A percentile compares a stretch with the other conserved stretches of the same genome.
phyloP scores from a whole-genome alignment of 148 eudicot species.

The Cornus florida region DNA sequence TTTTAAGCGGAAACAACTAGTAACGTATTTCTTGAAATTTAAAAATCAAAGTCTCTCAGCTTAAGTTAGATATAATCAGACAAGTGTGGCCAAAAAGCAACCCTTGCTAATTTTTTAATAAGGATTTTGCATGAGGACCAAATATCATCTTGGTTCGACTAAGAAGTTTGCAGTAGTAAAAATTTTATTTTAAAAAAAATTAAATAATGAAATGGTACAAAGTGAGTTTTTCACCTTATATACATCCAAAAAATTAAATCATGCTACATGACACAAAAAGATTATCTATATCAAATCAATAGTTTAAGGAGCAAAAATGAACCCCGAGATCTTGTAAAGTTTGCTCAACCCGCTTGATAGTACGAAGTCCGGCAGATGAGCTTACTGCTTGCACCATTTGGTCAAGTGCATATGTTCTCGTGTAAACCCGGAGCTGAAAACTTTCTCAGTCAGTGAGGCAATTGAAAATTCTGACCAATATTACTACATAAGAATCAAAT shows the following conservation, averaged over 20 bases:
- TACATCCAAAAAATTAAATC: background rate
- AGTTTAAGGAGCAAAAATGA: slow-evolving; percentile 31
- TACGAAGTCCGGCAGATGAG: slow-evolving; percentile 91
- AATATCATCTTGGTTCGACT: too few species aligned
- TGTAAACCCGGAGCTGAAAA: slow-evolving; percentile 87
- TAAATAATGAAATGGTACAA: too few species aligned
- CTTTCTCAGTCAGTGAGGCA: slow-evolving; percentile 16
- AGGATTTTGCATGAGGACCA: too few species aligned
- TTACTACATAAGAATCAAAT: background rate
- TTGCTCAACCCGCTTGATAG: slow-evolving; percentile 93
- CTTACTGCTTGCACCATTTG: slow-evolving; percentile 99
- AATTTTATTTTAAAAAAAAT: too few species aligned
- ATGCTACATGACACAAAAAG: background rate
- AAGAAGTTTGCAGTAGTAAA: too few species aligned
- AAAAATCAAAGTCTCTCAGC: background rate
- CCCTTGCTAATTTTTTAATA: background rate
- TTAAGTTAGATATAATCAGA: background rate
- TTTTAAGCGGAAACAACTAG: background rate
- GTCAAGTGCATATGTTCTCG: slow-evolving; percentile 87
- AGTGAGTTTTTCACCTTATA: too few species aligned
- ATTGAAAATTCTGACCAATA: background rate
- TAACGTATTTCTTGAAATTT: background rate
- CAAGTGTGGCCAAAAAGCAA: background rate
- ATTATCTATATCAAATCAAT: background rate
- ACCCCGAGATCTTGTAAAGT: slow-evolving; percentile 99